These are phyloP conservation scores for Beauveria caledonica DNA, from an alignment of 2,329 filamentous ascomycete genomes.

Conservation along the genomic window DNA sequence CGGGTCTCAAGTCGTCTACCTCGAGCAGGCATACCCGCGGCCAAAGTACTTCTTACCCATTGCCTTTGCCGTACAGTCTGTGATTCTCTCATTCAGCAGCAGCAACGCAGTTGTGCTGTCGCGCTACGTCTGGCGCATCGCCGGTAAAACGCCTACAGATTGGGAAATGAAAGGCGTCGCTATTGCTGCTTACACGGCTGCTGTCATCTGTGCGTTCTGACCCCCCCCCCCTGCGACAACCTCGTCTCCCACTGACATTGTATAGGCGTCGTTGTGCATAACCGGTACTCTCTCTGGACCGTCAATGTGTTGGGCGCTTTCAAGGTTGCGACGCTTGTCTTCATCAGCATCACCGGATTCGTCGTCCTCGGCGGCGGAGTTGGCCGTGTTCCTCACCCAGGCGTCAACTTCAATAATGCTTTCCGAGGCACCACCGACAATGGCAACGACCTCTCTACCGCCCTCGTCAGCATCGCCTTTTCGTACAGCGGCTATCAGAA, in stretches of 20 bases:
- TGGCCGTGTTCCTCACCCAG: conserved; percentile 23
- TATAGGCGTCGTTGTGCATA: conserved; percentile 40
- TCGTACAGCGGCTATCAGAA: conserved; percentile 51
- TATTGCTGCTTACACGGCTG: conserved; percentile 53
- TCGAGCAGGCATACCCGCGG: conserved; percentile 59
- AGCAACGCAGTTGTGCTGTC: conserved; percentile 58
- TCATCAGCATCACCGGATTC: conserved; percentile 52
- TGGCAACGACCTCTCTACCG: conserved; percentile 32
- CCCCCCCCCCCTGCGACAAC: not conserved
- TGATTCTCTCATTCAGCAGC: conserved; percentile 57
- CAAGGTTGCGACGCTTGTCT: conserved; percentile 55
- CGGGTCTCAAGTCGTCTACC: conserved; percentile 58
- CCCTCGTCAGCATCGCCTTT: conserved; percentile 51
- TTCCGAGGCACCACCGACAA: conserved; percentile 28
- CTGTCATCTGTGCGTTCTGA: conserved; percentile 40
- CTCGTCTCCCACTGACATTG: not conserved
- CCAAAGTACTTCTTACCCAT: conserved; percentile 57
- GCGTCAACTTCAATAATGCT: conserved; percentile 27
- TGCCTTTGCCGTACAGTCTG: conserved; percentile 54
- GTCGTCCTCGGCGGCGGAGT: conserved; percentile 44
- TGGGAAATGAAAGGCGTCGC: conserved; percentile 63
- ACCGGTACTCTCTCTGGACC: conserved; percentile 46
- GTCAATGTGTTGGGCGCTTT: conserved; percentile 49
- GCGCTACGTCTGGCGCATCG: conserved; percentile 53
- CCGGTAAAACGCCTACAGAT: conserved; percentile 37